Base-by-base conservation (phyloP, 2,329 filamentous ascomycete species). In the Aspergillus glaucus region DNA sequence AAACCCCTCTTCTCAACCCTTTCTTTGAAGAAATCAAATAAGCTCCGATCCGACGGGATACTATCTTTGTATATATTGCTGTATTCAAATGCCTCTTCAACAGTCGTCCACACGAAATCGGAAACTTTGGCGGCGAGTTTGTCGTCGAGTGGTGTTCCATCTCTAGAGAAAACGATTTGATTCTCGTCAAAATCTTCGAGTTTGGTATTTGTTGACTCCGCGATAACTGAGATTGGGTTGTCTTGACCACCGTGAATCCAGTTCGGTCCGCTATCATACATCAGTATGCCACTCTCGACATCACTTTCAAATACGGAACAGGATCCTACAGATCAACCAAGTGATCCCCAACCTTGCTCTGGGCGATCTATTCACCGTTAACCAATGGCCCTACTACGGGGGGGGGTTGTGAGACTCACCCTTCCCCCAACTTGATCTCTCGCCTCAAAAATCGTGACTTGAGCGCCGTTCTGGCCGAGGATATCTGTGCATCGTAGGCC, bases 241-340 rank as follows among this genome's bases (percentile, higher is more conserved):
- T 77, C 67, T 2, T 78, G 69, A 1, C 78, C 79, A 14, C 81
- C 81, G 61, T 85, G 81, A 44, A 84, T 83, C 81, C 81, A 84
- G 54, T 84, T 84, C 1, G 81, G 78, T 2, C 81, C 81, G 10
- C 79, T 82, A 26, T 19, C 14, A 43, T 42, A 24, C 12, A 49
- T 60, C 44, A 65, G 55, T 30, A 40, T 47, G 24, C 43, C 43
- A 17, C 40, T 42, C 28, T 21, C 19, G 21, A 6, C 15, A 10
- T 9, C 26, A 26, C 22, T 6, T 6, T 4, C 26, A 26, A 21
- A 21, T 6, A 19, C 9, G 9, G 30, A 22, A 14, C 24, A n/a
- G 17, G 9, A 41, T 52, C 77, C 57, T 72, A 81, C 78, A 82
- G 64, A 64, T 84, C 81, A 40, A 84, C 74, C 10, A 72, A 55